A percentile compares a stretch with the other conserved stretches of the same genome.
These are phyloP conservation scores for Rhytidiadelphus loreus DNA, from an alignment of 225 moss, liverwort and hornwort species.

Conservation along the genomic window DNA sequence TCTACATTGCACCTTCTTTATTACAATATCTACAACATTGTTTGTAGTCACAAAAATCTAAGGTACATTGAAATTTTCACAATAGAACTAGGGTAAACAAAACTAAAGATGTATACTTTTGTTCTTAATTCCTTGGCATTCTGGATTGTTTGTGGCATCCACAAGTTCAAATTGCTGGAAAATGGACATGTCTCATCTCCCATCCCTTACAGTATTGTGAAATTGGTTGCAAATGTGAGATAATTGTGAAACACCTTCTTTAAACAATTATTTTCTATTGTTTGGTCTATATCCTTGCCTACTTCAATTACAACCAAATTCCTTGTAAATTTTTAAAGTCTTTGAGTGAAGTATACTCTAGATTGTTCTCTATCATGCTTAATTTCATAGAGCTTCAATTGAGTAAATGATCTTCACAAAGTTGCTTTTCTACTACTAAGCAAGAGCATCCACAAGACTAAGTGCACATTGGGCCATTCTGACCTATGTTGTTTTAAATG, in stretches of 20 bases:
- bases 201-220: background rate
- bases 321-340: background rate
- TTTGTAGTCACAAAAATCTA: background rate
- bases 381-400: background rate
- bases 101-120: background rate
- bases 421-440: background rate
- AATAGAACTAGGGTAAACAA: background rate
- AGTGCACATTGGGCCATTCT: too few relatives aligned
- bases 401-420: background rate
- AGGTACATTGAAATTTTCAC: background rate
- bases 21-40: background rate
- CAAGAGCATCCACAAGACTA: background rate
- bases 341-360: fast-evolving
- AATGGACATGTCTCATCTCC: too few relatives aligned
- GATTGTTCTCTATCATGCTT: background rate
- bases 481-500: background rate
- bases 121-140: background rate
- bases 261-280: background rate
- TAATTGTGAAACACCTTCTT: background rate
- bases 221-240: background rate
- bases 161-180: background rate
- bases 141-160: background rate
- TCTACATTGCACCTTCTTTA: background rate
- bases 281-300: background rate
- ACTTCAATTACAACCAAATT: background rate